Evolutionary conservation across 106 monocot species (phyloP).

Genomic region (Allium sativum): DNA sequence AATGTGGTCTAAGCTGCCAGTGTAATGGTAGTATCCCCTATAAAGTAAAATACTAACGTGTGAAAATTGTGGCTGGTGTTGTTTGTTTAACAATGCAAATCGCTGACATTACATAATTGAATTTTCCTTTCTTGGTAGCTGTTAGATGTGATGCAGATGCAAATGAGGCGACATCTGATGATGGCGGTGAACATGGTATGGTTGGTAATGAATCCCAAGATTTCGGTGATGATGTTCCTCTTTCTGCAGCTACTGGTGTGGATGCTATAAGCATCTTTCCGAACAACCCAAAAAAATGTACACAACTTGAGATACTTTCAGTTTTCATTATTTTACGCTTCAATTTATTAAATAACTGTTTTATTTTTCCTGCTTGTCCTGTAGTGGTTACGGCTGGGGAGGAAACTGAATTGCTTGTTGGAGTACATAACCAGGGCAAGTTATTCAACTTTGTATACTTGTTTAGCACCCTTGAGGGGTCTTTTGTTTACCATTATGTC

Average conservation of each 20-base stretch:
- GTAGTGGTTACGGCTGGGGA: conserved; percentile 85
- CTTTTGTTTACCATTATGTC: background rate
- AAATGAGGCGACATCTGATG: conserved; percentile 46
- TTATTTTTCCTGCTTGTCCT: conserved; percentile 4
- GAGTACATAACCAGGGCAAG: conserved; percentile 83
- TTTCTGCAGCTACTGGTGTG: conserved; percentile 74
- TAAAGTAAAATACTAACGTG: too few relatives aligned
- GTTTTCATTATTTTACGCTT: background rate
- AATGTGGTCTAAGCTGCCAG: too few relatives aligned
- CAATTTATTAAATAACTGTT: background rate
- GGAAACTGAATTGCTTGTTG: conserved; percentile 82
- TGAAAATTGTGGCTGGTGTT: too few relatives aligned
- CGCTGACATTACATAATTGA: too few relatives aligned
- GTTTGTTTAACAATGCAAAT: too few relatives aligned
- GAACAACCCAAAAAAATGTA: conserved; percentile 68
- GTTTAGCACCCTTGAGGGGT: too few relatives aligned
- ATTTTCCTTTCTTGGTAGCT: conserved; percentile 22
- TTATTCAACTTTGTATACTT: background rate
- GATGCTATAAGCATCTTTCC: conserved; percentile 82
- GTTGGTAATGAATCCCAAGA: conserved; percentile 81
- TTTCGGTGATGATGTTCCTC: conserved; percentile 53
- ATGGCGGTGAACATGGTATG: conserved; percentile 79
- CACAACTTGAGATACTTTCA: conserved; percentile 6
- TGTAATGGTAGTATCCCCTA: too few relatives aligned
- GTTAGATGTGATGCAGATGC: conserved; percentile 48